Evolutionary conservation across 345 rosid genomes (phyloP), one percentile per base, ranked within the genome.

Genomic region (Odontarrhena argentea): DNA sequence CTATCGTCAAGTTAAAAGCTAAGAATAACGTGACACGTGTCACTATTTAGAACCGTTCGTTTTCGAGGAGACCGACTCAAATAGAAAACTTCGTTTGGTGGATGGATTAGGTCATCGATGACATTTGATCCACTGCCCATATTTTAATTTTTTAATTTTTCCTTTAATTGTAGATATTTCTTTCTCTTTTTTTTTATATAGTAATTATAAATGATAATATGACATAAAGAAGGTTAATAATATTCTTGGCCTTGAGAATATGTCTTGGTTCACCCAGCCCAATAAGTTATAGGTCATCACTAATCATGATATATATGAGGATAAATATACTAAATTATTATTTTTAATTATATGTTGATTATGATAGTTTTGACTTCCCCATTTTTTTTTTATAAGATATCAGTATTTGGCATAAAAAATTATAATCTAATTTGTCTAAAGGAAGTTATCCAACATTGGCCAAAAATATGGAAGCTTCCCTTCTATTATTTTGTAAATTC

Each of bases 41-140:
- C 14, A 1, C 7, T 2, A 1, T 2, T 30, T 0, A 11, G 0
- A 8, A 18, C 53, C 73, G 73, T 41, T 50, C 12, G 28, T 32
- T 69, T 58, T 3, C 0, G 0, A 18, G 18, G 12, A 58, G 53
- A 60, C 74, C 67, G 67, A 60, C 67, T 60, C 67, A 60, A 41
- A 52, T 41, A 50, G 59, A 56, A 5, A 40, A 11, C 44, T 49
- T 68, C 66, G 14, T 28, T 38, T 5, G 73, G 44, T 69, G 52
- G 36, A 40, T 49, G 22, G 51, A 68, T 68, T 68, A 68, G 66
- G 52, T 68, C 73, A 68, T 49, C 32, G 0, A 14, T 69, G 46
- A 51, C 74, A 4, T 55, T n/a, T 69, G 52, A 35, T 41, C 35
- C 52, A 37, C 36, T 68, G 6, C 30, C 57, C 9, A 63, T 13